Conservation (phyloP, 371 early-diverging fungal genomes). For the Mortierella sp. region DNA sequence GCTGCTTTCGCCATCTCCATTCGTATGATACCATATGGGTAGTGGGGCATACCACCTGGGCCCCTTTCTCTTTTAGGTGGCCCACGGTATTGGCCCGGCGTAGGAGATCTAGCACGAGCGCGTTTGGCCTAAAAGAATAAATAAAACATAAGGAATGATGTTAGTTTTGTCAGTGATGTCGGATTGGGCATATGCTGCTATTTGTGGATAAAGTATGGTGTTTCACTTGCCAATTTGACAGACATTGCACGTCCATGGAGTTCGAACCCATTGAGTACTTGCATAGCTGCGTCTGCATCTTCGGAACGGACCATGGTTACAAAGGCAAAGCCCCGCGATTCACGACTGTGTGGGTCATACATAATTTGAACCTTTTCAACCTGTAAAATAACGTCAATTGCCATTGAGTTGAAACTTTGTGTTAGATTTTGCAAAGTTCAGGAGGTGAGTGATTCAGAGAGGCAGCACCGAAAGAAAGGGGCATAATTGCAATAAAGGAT, state of each 20-base stretch:
- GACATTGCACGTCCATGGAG: slow-evolving; percentile 81
- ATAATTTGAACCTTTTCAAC: slow-evolving; percentile 80
- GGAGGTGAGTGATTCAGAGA: slow-evolving; percentile 8
- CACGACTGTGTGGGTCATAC: slow-evolving; percentile 85
- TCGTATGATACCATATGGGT: slow-evolving; percentile 29
- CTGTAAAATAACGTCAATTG: slow-evolving; percentile 47
- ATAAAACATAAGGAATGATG: background rate
- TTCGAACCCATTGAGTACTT: slow-evolving; percentile 72
- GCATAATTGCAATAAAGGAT: background rate
- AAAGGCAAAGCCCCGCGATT: slow-evolving; percentile 90
- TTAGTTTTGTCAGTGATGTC: too few species aligned
- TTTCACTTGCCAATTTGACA: slow-evolving; percentile 74
- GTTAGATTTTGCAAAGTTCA: slow-evolving; percentile 14
- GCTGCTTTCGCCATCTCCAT: slow-evolving; percentile 18
- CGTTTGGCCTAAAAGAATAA: slow-evolving; percentile 69
- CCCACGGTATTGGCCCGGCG: slow-evolving; percentile 90
- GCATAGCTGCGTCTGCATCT: slow-evolving; percentile 81
- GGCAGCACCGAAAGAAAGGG: slow-evolving; percentile 12
- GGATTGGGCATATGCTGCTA: too few species aligned
- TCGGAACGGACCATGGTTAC: slow-evolving; percentile 80
- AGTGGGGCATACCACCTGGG: slow-evolving; percentile 43
- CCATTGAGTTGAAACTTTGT: background rate
- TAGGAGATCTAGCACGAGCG: slow-evolving; percentile 83
- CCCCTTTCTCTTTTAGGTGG: slow-evolving; percentile 73
- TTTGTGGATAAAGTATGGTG: background rate